These are phyloP conservation scores for Syzygium aromaticum DNA, from an alignment of 345 rosid species.

Conservation along the genomic window DNA sequence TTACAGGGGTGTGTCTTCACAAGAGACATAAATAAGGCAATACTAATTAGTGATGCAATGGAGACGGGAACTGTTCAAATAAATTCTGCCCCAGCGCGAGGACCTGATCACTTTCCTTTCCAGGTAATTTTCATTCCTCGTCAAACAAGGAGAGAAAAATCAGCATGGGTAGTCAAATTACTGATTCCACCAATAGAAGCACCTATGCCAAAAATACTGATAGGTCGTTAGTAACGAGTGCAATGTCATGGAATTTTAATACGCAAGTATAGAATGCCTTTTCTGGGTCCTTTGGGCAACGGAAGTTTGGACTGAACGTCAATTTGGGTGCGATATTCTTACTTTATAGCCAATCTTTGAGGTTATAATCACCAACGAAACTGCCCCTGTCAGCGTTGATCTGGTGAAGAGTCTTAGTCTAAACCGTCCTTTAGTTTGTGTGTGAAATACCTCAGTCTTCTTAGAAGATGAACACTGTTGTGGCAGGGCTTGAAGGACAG, in stretches of 20 bases:
- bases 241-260: not conserved
- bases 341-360: not conserved
- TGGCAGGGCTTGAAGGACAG: constrained; percentile 91
- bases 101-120: constrained; percentile 98
- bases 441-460: not conserved
- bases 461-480: not conserved
- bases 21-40: constrained; percentile 85
- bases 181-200: not conserved
- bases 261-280: not conserved
- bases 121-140: constrained; percentile 37
- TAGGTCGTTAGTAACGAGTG: not conserved
- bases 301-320: not conserved
- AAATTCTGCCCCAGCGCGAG: constrained; percentile 99
- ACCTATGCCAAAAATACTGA: not conserved
- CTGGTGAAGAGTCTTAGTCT: not conserved
- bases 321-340: not conserved
- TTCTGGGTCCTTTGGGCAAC: not conserved
- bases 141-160: not conserved
- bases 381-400: not conserved
- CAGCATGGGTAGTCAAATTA: not conserved
- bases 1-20: constrained; percentile 91
- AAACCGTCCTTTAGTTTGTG: not conserved
- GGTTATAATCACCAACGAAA: not conserved
- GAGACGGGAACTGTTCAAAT: constrained; percentile 98
- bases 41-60: constrained; percentile 92